Evolutionary conservation across 2,329 filamentous ascomycete species (phyloP).

Genomic region (Diplocarpon mali): DNA sequence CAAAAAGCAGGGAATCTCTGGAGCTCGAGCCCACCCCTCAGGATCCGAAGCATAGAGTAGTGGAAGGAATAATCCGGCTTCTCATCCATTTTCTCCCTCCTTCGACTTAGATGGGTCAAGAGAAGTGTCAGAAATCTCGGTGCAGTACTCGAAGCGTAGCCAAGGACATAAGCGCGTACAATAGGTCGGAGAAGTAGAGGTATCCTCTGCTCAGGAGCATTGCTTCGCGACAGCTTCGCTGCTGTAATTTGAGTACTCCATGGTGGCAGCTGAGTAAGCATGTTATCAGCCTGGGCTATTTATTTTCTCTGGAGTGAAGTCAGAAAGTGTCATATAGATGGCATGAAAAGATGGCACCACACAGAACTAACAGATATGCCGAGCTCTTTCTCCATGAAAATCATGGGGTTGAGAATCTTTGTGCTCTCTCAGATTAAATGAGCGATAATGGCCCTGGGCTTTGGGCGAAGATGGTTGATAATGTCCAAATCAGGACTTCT

Average conservation of each 20-base stretch:
- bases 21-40: constrained; percentile 40
- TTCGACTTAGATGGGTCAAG: constrained; percentile 35
- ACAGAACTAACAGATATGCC: too few species aligned
- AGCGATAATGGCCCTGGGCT: too few species aligned
- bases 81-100: constrained; percentile 19
- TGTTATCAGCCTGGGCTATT: too few species aligned
- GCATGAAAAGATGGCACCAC: too few species aligned
- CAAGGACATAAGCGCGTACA: constrained; percentile 47
- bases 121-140: constrained; percentile 45
- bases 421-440: too few species aligned
- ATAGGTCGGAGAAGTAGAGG: constrained; percentile 43
- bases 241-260: constrained; percentile 7
- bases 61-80: constrained; percentile 25
- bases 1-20: constrained; percentile 53
- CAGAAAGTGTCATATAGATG: too few species aligned
- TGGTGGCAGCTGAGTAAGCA: neutral
- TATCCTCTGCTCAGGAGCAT: constrained; percentile 27
- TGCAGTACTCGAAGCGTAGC: constrained; percentile 47
- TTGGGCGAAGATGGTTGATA: too few species aligned
- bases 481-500: too few species aligned
- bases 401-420: too few species aligned
- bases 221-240: constrained; percentile 12
- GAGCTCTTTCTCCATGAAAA: too few species aligned
- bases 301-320: too few species aligned
- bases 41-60: constrained; percentile 30